Conservation (phyloP, 768 basidiomycete species). For the Macrolepiota albuminosa region DNA sequence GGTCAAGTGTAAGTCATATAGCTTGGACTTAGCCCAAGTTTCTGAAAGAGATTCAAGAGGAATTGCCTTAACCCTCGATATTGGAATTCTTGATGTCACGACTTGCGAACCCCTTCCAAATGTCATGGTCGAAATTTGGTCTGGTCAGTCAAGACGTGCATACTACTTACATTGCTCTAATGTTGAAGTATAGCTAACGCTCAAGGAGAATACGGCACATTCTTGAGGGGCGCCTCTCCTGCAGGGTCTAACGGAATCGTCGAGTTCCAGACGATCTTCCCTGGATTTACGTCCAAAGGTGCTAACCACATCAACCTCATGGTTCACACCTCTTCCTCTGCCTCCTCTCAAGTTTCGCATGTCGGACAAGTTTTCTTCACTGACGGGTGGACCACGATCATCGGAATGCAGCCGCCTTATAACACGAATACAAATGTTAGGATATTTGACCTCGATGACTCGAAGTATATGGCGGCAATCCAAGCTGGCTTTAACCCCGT, state of each 20-base stretch:
- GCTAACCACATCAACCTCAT: constrained; percentile 34
- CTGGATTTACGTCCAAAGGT: constrained; percentile 28
- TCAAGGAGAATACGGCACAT: constrained; percentile 27
- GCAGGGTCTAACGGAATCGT: constrained; percentile 32
- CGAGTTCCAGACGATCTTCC: constrained; percentile 33
- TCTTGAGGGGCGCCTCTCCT: constrained; percentile 30
- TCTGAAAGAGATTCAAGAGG: constrained; percentile 20
- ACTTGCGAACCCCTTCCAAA: constrained; percentile 34
- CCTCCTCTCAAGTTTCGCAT: constrained; percentile 24
- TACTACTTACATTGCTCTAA: background rate
- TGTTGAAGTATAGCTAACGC: constrained; percentile 26
- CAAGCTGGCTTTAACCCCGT: constrained; percentile 23
- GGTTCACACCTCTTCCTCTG: constrained; percentile 25
- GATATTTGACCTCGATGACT: constrained; percentile 26
- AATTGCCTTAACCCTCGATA: constrained; percentile 31
- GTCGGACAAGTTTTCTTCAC: constrained; percentile 36
- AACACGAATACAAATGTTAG: constrained; percentile 23
- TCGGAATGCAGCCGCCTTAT: constrained; percentile 25
- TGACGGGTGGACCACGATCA: constrained; percentile 28
- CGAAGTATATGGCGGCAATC: constrained; percentile 20
- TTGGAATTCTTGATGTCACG: constrained; percentile 32
- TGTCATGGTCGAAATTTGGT: constrained; percentile 30
- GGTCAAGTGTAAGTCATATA: constrained; percentile 13
- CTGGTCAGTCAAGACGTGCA: constrained; percentile 1
- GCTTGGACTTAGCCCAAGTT: background rate